Percentiles rank a stretch among this genome's conserved stretches.
These are phyloP conservation scores for Apiotrichum gracile DNA, from an alignment of 1,284 basidiomycete genomes.

Conservation along the genomic window DNA sequence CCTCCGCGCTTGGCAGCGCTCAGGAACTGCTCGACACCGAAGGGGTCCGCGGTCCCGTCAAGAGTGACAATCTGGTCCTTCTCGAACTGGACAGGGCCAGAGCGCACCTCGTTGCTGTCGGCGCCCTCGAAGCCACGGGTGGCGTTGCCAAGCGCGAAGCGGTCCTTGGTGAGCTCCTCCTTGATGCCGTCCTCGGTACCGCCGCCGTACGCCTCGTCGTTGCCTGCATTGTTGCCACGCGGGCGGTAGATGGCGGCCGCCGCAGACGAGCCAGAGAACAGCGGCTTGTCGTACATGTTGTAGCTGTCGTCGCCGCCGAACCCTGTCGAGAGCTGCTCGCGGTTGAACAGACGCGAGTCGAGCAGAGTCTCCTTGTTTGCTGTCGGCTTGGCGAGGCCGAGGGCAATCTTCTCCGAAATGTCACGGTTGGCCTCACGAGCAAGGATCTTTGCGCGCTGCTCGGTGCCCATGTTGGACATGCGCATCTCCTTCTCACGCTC, in stretches of 20 bases:
- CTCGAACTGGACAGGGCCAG: conserved; percentile 98
- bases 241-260: conserved; percentile 98
- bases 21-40: conserved; percentile 94
- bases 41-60: conserved; percentile 66
- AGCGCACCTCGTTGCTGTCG: conserved; percentile 62
- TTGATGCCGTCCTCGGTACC: conserved; percentile 91
- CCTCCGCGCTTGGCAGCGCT: conserved; percentile 91
- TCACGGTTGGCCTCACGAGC: conserved; percentile 93
- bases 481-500: conserved; percentile 96
- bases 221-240: conserved; percentile 65
- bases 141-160: conserved; percentile 85
- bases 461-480: conserved; percentile 98
- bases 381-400: conserved; percentile 94
- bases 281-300: conserved; percentile 86
- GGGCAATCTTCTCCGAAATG: conserved; percentile 97
- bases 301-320: conserved; percentile 93
- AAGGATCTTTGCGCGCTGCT: conserved; percentile 90
- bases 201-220: conserved; percentile 84
- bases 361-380: conserved; percentile 92
- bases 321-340: conserved; percentile 70
- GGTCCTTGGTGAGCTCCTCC: conserved; percentile 83
- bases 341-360: conserved; percentile 95
- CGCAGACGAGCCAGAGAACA: conserved; percentile 93
- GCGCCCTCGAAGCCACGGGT: conserved; percentile 68
- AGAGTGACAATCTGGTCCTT: conserved; percentile 65